These are phyloP conservation scores for Aspergillus tubingensis DNA, from an alignment of 2,329 filamentous ascomycete genomes.

Conservation along the genomic window DNA sequence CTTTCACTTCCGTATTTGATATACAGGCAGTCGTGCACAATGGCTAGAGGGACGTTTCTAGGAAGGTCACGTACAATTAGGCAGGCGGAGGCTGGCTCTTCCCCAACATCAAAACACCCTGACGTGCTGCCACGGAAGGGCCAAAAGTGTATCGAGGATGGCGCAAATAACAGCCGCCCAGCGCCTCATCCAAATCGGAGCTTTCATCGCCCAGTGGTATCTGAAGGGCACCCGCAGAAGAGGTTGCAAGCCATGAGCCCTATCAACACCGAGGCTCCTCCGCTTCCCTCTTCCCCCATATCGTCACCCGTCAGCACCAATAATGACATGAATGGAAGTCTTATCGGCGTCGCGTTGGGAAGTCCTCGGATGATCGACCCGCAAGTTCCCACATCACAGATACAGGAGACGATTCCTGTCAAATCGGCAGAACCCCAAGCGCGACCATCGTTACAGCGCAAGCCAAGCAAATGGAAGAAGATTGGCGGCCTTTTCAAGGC, in stretches of 20 bases:
- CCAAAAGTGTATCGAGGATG: conserved; percentile 21
- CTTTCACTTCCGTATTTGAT: conserved; percentile 3
- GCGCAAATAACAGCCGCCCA: conserved; percentile 14
- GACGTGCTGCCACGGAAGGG: conserved; percentile 37
- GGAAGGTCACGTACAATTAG: conserved; percentile 33
- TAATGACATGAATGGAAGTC: conserved; percentile 41
- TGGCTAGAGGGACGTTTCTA: conserved; percentile 34
- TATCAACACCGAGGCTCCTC: conserved; percentile 23
- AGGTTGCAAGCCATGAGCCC: conserved; percentile 32
- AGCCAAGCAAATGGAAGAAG: conserved; percentile 51
- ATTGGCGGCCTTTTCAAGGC: conserved; percentile 48
- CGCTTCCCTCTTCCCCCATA: conserved; percentile 25
- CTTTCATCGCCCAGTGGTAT: conserved; percentile 24
- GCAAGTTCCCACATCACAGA: conserved; percentile 18
- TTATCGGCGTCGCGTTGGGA: conserved; percentile 73
- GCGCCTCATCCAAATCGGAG: conserved; percentile 18
- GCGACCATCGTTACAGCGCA: conserved; percentile 29
- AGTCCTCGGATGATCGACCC: conserved; percentile 57
- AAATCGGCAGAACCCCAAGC: conserved; percentile 16
- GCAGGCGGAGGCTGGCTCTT: conserved; percentile 31
- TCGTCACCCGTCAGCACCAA: conserved; percentile 18
- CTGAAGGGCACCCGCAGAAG: conserved; percentile 21
- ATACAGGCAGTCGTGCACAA: conserved; percentile 15
- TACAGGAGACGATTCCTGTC: conserved; percentile 16
- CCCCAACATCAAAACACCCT: conserved; percentile 35